phyloP scores from a whole-genome alignment of 192 early-diverging fungal species.

The Backusella westeae region DNA sequence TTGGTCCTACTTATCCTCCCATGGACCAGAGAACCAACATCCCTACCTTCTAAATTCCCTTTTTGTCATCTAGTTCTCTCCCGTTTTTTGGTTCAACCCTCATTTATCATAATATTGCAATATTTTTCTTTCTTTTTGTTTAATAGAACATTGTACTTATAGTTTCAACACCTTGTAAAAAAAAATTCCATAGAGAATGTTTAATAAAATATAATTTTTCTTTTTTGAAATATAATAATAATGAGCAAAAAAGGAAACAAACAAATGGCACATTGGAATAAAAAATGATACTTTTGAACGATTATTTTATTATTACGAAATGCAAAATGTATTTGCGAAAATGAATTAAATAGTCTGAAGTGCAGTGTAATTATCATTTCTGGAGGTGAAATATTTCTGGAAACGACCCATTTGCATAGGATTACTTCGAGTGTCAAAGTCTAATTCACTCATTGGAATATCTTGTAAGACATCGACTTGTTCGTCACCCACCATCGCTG shows the following conservation, averaged over 20 bases:
- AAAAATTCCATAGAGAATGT: background rate
- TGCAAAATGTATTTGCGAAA: background rate
- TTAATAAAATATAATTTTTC: background rate
- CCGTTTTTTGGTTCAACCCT: background rate
- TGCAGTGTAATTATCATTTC: background rate
- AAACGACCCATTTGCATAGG: background rate
- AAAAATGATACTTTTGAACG: background rate
- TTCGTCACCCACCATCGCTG: slow-evolving; percentile 9
- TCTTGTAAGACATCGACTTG: background rate
- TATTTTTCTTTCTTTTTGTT: background rate
- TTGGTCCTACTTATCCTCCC: slow-evolving; percentile 72
- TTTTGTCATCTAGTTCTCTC: background rate
- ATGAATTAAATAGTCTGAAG: background rate
- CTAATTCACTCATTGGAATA: background rate
- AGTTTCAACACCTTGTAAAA: slow-evolving; percentile 5
- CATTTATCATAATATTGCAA: background rate
- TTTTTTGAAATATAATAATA: background rate
- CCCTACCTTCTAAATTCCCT: slow-evolving; percentile 29
- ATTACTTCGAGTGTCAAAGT: background rate
- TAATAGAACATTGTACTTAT: slow-evolving; percentile 9
- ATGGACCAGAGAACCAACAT: slow-evolving; percentile 25
- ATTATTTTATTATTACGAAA: background rate
- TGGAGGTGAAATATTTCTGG: background rate
- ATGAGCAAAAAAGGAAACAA: no score
- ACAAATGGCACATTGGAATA: no score